A percentile compares a stretch with the other conserved stretches of the same genome.
Conservation (phyloP, 768 basidiomycete species). For the Mycena kentingensis region DNA sequence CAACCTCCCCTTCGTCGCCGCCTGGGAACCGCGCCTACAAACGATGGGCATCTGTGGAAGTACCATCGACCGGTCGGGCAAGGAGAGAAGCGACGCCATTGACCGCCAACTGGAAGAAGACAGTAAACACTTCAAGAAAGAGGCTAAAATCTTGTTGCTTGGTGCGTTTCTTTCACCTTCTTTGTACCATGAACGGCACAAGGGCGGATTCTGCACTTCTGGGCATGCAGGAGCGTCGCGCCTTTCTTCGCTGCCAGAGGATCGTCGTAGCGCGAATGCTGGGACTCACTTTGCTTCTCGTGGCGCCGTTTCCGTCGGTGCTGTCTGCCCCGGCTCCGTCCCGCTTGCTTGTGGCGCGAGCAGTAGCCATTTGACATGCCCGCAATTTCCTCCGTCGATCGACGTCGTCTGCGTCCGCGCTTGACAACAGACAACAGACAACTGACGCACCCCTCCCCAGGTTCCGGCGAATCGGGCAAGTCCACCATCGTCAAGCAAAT, state of each 20-base stretch:
- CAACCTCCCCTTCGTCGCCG: no score
- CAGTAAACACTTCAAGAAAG: conserved; percentile 53
- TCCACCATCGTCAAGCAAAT: conserved; percentile 74
- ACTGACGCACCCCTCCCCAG: background rate
- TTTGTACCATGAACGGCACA: background rate
- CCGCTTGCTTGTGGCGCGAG: no score
- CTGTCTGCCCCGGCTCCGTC: no score
- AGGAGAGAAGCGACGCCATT: conserved; percentile 43
- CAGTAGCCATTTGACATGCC: no score
- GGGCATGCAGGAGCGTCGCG: no score
- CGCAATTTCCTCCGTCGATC: no score
- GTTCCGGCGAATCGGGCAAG: conserved; percentile 65
- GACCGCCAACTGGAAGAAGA: conserved; percentile 61
- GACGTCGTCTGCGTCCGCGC: no score
- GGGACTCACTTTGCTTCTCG: no score
- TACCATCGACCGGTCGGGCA: conserved; percentile 10
- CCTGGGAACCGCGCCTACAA: no score
- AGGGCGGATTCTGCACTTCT: no score
- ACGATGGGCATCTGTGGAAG: conserved; percentile 20
- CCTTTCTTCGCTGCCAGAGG: background rate
- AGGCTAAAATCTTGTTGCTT: conserved; percentile 65
- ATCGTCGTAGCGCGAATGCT: no score
- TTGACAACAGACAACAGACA: background rate
- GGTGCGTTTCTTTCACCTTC: conserved; percentile 30
- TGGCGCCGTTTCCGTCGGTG: no score